Evolutionary conservation across 1,284 basidiomycete species (phyloP), one percentile per base, ranked within the genome.

Genomic region (Dichomitus squalens): DNA sequence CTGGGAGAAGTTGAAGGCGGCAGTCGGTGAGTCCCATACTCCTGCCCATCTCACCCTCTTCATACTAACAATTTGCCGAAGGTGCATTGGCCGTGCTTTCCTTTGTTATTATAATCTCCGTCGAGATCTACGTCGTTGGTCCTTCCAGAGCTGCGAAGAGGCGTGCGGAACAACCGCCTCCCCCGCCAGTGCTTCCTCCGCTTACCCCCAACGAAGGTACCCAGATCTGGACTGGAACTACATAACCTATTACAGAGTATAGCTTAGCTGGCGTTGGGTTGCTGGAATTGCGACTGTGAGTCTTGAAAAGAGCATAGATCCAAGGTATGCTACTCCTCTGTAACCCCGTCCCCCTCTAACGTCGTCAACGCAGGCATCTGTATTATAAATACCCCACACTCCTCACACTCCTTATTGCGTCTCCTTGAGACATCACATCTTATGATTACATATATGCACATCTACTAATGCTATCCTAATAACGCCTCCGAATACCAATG

Each of bases 1-100:
- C 71, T 96, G 94, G 95, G 88, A 95, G 66, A 94, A 93, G 53
- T 93, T 94, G 78, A 83, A 92, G 48, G 86, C 90, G 58, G 88
- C 92, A 51, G 92, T 96, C 64, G 78, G 93, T 93, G 64, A 76
- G 87, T 82, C 6, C 29, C 18, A 20, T 23, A 41, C 14, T 34
- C 14, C 8, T 23, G 7, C 36, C 9, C 31, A 7, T 14, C 7
- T 36, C n/a, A 12, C 18, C 9, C 16, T 16, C 3, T 3, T n/a
- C 35, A 9, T 25, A 9, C 23, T 57, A 9, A 49, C 27, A 4
- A 21, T 23, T n/a, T 16, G n/a, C n/a, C 4, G 29, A 60, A 90
- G 88, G 80, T 43, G 82, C 87, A 11, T 76, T 93, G 33, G 75
- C 79, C 23, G 82, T 78, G 4, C 88, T 93, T 61, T 77, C 89